Evolutionary conservation across 139 green algal genomes (phyloP), one percentile per base, ranked within the genome.

Genomic region (Parachlorella kessleri): DNA sequence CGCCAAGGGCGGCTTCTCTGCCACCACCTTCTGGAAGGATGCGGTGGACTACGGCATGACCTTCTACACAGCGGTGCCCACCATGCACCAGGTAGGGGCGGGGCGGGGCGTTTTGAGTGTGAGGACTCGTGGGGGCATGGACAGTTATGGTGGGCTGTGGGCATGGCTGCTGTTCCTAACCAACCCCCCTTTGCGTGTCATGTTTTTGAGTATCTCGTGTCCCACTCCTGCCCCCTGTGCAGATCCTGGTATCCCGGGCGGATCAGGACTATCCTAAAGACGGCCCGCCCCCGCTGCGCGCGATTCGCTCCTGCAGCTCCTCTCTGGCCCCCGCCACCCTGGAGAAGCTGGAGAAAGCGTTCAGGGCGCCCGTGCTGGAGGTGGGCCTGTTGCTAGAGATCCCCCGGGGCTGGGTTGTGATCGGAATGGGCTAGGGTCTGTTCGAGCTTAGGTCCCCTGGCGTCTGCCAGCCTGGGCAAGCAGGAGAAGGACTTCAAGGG

Each of bases 31-130:
- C 76, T 97, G 92, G 91, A n/a, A 77, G 28, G 88, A 95, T 73
- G 86, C 88, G 10, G 64, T 48, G 14, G 42, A 78, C 36, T 70
- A 92, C 54, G 59, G 73, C 1, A 87, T 82, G 53, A 98, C 94
- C 38, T 98, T 90, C 83, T 98, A 97, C 86, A 96, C 93, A n/a
- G 93, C 93, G 14, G 93, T 97, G 36, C 94, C 94, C 41, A 97
- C 94, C 72, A 96, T 97, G 53, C 94, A 97, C 87, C 89, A 59
- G 48, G 48, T 59, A 18, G 48, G 48, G 48, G 48, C 48, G 48
- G n/a, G n/a, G n/a, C n/a, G n/a, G n/a, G n/a, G n/a, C n/a, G n/a
- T n/a, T n/a, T n/a, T n/a, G n/a, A n/a, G n/a, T n/a, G n/a, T n/a
- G n/a, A n/a, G n/a, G n/a, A n/a, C n/a, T n/a, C n/a, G n/a, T n/a